These are phyloP conservation scores for Abrus pulchellus DNA, from an alignment of 306 rosid genomes.

Conservation along the genomic window DNA sequence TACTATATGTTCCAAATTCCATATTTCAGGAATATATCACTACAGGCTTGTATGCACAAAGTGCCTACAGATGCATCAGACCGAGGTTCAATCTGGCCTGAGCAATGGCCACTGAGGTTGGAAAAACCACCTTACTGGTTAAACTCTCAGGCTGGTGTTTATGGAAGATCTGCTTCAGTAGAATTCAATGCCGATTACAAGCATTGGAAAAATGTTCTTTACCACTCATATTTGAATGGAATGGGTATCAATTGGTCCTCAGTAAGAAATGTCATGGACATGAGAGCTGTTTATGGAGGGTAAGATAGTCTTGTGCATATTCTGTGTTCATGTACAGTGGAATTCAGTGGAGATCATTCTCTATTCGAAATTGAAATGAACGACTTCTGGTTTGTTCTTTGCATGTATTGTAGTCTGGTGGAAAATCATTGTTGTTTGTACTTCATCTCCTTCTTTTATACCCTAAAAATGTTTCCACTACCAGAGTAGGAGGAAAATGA, in stretches of 20 bases:
- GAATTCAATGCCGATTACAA: constrained; percentile 73
- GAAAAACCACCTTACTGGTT: constrained; percentile 87
- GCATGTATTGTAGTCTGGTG: neutral
- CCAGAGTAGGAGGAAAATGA: constrained; percentile 21
- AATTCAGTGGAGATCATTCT: neutral
- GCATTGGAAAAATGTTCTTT: constrained; percentile 79
- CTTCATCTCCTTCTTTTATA: constrained; percentile 1
- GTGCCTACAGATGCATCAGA: constrained; percentile 62
- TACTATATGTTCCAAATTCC: constrained; percentile 17
- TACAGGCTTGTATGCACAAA: constrained; percentile 80
- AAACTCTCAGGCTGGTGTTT: constrained; percentile 66
- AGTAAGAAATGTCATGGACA: constrained; percentile 88
- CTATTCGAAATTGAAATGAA: constrained; percentile 24
- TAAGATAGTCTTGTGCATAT: constrained; percentile 50
- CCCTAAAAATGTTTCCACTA: neutral
- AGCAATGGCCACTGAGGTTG: constrained; percentile 79
- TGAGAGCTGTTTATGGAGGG: constrained; percentile 95
- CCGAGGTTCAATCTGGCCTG: constrained; percentile 82
- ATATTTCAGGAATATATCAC: constrained; percentile 72
- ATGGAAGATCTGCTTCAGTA: constrained; percentile 64
- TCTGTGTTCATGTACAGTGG: neutral
- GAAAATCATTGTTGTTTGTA: neutral
- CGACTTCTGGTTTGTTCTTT: neutral
- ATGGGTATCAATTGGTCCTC: constrained; percentile 80
- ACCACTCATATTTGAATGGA: constrained; percentile 73